Conservation (phyloP, 1,139 yeast species). For the Lodderomyces margitis region DNA sequence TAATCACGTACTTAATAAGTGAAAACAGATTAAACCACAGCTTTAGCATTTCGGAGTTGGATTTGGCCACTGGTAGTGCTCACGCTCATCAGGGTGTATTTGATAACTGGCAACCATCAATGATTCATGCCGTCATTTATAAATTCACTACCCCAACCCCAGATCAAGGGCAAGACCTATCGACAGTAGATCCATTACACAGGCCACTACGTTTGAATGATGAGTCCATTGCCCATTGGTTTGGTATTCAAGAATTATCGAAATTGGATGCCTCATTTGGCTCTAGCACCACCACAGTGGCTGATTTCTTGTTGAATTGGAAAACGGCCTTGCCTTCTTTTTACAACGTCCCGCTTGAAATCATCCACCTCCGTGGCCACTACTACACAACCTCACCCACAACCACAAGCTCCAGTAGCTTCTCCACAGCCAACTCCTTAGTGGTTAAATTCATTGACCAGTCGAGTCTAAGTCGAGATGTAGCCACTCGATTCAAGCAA, state of each 20-base stretch:
- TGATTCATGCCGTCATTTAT: neutral
- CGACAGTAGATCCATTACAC: neutral
- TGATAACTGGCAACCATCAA: neutral
- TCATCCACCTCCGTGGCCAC: neutral
- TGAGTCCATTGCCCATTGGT: conserved; percentile 51
- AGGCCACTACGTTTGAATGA: conserved; percentile 27
- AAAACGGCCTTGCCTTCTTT: conserved; percentile 64
- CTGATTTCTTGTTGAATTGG: conserved; percentile 63
- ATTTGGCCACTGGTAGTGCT: no score
- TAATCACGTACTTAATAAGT: conserved; percentile 50
- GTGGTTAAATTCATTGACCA: conserved; percentile 52
- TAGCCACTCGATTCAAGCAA: conserved; percentile 55
- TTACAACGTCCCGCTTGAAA: conserved; percentile 54
- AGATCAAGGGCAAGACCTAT: neutral
- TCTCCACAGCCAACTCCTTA: neutral
- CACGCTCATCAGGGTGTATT: neutral
- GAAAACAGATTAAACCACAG: conserved; percentile 15
- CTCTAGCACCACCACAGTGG: conserved; percentile 25
- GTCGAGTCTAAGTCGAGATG: conserved; percentile 46
- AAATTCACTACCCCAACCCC: neutral
- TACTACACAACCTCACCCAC: neutral
- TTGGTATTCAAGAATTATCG: conserved; percentile 54
- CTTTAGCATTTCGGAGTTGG: neutral
- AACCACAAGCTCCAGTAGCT: neutral
- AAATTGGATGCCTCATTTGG: conserved; percentile 15